phyloP scores from a whole-genome alignment of 2,329 filamentous ascomycete species.

The Verticillium dahliae region DNA sequence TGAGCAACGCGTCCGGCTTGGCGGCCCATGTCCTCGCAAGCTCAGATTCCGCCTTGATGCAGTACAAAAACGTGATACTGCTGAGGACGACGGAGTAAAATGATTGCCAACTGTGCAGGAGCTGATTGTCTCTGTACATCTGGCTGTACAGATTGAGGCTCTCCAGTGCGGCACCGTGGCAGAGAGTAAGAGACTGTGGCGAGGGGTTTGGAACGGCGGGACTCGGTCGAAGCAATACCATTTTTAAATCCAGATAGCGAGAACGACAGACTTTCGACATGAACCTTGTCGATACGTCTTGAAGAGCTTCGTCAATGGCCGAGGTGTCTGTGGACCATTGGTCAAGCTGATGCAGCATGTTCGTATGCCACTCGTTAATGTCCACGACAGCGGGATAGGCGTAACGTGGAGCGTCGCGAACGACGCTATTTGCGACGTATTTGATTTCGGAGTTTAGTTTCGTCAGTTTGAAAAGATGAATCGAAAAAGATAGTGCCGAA shows the following conservation, averaged over 20 bases:
- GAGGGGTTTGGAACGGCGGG: constrained; percentile 43
- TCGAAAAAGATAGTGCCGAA: constrained; percentile 31
- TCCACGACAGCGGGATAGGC: constrained; percentile 39
- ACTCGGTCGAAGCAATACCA: constrained; percentile 43
- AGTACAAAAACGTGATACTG: constrained; percentile 43
- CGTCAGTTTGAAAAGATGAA: constrained; percentile 40
- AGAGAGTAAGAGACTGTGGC: constrained; percentile 28
- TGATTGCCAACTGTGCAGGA: constrained; percentile 40
- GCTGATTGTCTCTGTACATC: constrained; percentile 34
- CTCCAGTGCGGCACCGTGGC: constrained; percentile 34
- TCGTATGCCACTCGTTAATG: constrained; percentile 37
- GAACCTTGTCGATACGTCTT: constrained; percentile 7
- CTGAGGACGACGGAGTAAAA: constrained; percentile 42
- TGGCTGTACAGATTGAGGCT: constrained; percentile 32
- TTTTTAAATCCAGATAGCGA: constrained; percentile 39
- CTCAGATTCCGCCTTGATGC: constrained; percentile 36
- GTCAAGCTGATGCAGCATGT: constrained; percentile 30
- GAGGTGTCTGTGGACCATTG: constrained; percentile 33
- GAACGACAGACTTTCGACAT: constrained; percentile 30
- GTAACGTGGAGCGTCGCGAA: constrained; percentile 37
- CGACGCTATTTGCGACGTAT: constrained; percentile 46
- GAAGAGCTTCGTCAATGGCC: constrained; percentile 4
- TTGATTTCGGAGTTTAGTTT: constrained; percentile 52
- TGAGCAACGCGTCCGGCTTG: constrained; percentile 20
- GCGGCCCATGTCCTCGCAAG: constrained; percentile 27